A percentile compares a stretch with the other conserved stretches of the same genome.
Evolutionary conservation across 2,329 filamentous ascomycete species (phyloP).

Genomic region (Hypoxylon sp.): DNA sequence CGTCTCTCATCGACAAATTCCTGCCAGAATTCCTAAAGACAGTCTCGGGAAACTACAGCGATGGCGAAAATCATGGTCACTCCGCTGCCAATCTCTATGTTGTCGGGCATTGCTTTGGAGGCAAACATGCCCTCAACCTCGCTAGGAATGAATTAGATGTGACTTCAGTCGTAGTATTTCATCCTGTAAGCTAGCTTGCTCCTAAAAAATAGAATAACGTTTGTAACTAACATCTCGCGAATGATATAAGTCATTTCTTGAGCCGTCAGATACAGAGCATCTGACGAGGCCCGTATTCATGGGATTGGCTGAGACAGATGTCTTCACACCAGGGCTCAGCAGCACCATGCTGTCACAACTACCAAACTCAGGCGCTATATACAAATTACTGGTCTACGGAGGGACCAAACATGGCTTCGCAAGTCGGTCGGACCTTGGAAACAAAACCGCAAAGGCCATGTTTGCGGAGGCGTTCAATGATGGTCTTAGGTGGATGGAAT

Average conservation of each 20-base stretch:
- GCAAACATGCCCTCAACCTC: slow-evolving; percentile 31
- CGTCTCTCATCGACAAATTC: slow-evolving; percentile 21
- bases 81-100: slow-evolving; percentile 4
- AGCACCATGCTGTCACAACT: slow-evolving; percentile 16
- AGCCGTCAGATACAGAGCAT: slow-evolving; percentile 10
- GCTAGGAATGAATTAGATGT: slow-evolving; percentile 13
- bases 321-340: slow-evolving; percentile 25
- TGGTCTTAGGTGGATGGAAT: slow-evolving; percentile 24
- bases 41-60: background rate
- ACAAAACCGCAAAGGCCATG: slow-evolving; percentile 25
- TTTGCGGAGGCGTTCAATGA: slow-evolving; percentile 26
- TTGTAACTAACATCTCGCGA: background rate
- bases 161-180: slow-evolving; percentile 26
- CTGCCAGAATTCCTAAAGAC: slow-evolving; percentile 17
- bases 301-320: slow-evolving; percentile 30
- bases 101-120: slow-evolving; percentile 28
- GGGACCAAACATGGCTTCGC: slow-evolving; percentile 30
- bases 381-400: slow-evolving; percentile 29
- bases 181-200: slow-evolving; percentile 16
- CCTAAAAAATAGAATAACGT: background rate
- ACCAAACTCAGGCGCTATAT: slow-evolving; percentile 13
- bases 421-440: slow-evolving; percentile 25
- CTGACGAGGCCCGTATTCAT: slow-evolving; percentile 23
- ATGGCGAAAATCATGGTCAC: background rate
- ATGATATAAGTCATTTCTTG: slow-evolving; percentile 27